Percentiles rank a stretch among this genome's conserved stretches.
Evolutionary conservation across 768 basidiomycete species (phyloP).

Genomic region (Lactarius sanguifluus): DNA sequence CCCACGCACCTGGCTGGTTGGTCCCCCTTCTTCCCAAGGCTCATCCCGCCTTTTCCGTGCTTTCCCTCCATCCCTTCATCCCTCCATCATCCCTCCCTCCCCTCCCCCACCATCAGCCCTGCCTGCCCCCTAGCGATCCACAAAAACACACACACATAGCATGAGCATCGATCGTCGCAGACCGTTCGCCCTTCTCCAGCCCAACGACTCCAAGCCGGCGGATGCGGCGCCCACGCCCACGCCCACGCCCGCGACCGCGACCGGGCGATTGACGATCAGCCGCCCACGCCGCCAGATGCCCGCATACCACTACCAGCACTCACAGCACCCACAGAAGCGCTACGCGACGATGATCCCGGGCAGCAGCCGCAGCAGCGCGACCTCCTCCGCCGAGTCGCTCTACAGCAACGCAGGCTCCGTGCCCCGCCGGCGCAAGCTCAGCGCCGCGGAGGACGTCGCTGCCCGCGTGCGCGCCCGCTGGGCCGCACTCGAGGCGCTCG

Average conservation of each 20-base stretch:
- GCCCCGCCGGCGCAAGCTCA: conserved; percentile 25
- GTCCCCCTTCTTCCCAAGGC: conserved; percentile 15
- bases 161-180: conserved; percentile 26
- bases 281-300: conserved; percentile 23
- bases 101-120: background rate
- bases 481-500: conserved; percentile 28
- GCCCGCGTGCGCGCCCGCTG: conserved; percentile 27
- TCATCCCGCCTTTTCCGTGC: background rate
- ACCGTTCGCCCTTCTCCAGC: conserved; percentile 15
- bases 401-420: conserved; percentile 11
- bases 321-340: conserved; percentile 19
- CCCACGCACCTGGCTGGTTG: conserved; percentile 11
- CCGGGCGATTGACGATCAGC: conserved; percentile 6
- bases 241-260: background rate
- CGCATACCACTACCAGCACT: conserved; percentile 6
- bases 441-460: conserved; percentile 27
- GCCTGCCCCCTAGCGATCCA: background rate
- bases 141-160: background rate
- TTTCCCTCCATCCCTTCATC: conserved; percentile 2
- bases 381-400: conserved; percentile 23
- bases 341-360: conserved; percentile 24
- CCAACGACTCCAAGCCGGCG: conserved; percentile 5
- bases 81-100: background rate
- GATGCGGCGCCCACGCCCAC: background rate
- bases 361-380: conserved; percentile 27